Evolutionary conservation across 345 rosid genomes (phyloP).

Genomic region (Corymbia maculata): DNA sequence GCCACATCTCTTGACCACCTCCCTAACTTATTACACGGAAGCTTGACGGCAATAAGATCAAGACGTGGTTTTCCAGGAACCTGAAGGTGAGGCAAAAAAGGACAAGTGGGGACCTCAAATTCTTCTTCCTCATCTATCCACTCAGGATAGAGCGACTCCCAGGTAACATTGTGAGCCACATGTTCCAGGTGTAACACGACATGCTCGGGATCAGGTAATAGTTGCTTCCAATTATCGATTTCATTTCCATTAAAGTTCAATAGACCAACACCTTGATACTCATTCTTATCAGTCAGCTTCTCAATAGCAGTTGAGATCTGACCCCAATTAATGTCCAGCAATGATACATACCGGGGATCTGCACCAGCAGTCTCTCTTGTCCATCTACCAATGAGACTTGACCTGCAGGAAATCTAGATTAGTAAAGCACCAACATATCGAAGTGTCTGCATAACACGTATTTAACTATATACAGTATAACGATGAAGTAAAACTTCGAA

Average conservation of each 20-base stretch:
- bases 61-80: constrained; percentile 65
- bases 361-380: constrained; percentile 13
- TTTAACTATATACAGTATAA: not conserved
- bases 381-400: constrained; percentile 42
- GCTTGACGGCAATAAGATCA: constrained; percentile 68
- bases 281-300: constrained; percentile 28
- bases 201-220: constrained; percentile 51
- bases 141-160: constrained; percentile 83
- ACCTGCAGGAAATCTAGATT: constrained; percentile 8
- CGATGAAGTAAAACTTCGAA: not conserved
- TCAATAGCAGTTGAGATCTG: constrained; percentile 42
- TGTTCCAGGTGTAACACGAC: constrained; percentile 40
- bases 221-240: constrained; percentile 44
- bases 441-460: not conserved
- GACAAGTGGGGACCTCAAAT: constrained; percentile 74
- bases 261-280: constrained; percentile 64
- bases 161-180: constrained; percentile 34
- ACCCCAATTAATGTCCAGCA: constrained; percentile 50
- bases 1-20: constrained; percentile 85
- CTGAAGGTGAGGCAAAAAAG: constrained; percentile 58
- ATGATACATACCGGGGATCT: constrained; percentile 55
- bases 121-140: constrained; percentile 96
- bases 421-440: not conserved
- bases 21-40: constrained; percentile 58
- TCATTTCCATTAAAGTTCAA: constrained; percentile 60